Conservation (phyloP, 805 yeast species). For the Yarrowia phangngaensis region DNA sequence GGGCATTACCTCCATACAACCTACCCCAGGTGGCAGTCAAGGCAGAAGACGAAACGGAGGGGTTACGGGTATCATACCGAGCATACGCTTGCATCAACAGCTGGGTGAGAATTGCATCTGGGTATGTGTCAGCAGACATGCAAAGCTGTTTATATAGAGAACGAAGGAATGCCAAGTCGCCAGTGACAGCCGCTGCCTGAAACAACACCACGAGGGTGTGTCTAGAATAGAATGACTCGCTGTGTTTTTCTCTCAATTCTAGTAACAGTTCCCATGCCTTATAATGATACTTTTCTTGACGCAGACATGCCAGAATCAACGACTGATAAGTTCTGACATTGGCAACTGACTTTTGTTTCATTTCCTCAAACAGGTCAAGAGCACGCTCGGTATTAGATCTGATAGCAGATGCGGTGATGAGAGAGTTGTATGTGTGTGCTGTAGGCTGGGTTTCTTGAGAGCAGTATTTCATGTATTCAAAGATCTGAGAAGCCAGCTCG, state of each 20-base stretch:
- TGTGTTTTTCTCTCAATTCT: conserved; percentile 22
- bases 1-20: conserved; percentile 11
- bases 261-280: conserved; percentile 22
- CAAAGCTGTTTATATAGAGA: conserved; percentile 22
- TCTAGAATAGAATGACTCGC: conserved; percentile 10
- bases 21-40: conserved; percentile 10
- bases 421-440: conserved; percentile 17
- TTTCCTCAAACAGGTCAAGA: conserved; percentile 16
- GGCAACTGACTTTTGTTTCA: not conserved
- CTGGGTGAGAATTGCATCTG: conserved; percentile 21
- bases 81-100: conserved; percentile 19
- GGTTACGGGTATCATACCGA: not conserved
- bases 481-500: conserved; percentile 23
- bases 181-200: conserved; percentile 21
- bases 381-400: conserved; percentile 12
- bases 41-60: not conserved
- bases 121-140: conserved; percentile 9
- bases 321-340: conserved; percentile 19
- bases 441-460: conserved; percentile 20
- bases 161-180: conserved; percentile 4
- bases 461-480: conserved; percentile 23
- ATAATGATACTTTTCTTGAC: conserved; percentile 13
- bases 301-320: conserved; percentile 6
- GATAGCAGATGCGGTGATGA: conserved; percentile 14
- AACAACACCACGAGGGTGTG: conserved; percentile 20